A percentile compares a stretch with the other conserved stretches of the same genome.
phyloP scores from a whole-genome alignment of 164 flowering plant species.

The Hamamelis virginiana region DNA sequence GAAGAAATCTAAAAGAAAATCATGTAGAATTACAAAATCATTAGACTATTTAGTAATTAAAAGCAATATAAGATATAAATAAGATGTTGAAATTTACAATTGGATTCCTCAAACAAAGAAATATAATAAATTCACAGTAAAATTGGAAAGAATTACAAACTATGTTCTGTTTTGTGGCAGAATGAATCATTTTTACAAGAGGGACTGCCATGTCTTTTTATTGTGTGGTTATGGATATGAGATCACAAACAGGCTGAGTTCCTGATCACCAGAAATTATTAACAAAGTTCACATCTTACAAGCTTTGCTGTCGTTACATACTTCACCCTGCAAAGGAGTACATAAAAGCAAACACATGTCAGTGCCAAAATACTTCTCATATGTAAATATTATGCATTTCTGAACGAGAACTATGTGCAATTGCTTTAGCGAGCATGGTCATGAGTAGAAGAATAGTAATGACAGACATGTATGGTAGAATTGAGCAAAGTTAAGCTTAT shows the following conservation, averaged over 20 bases:
- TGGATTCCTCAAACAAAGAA: too few relatives aligned
- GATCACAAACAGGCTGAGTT: not conserved
- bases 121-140: too few relatives aligned
- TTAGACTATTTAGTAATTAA: not conserved
- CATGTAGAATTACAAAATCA: not conserved
- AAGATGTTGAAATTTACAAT: too few relatives aligned
- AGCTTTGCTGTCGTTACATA: conserved; percentile 38
- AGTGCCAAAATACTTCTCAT: not conserved
- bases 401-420: not conserved
- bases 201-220: not conserved
- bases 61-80: not conserved
- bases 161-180: not conserved
- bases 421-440: too few relatives aligned
- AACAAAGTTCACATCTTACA: conserved; percentile 40
- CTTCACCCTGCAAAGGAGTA: conserved; percentile 37
- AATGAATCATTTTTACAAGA: not conserved
- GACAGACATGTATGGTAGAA: not conserved
- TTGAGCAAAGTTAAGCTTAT: not conserved
- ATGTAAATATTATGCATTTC: not conserved
- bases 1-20: not conserved
- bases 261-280: not conserved
- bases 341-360: not conserved
- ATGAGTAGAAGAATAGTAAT: not conserved
- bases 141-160: too few relatives aligned
- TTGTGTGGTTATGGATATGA: not conserved